Conservation (phyloP, 2,329 filamentous ascomycete species). For the Aureobasidium sp. region DNA sequence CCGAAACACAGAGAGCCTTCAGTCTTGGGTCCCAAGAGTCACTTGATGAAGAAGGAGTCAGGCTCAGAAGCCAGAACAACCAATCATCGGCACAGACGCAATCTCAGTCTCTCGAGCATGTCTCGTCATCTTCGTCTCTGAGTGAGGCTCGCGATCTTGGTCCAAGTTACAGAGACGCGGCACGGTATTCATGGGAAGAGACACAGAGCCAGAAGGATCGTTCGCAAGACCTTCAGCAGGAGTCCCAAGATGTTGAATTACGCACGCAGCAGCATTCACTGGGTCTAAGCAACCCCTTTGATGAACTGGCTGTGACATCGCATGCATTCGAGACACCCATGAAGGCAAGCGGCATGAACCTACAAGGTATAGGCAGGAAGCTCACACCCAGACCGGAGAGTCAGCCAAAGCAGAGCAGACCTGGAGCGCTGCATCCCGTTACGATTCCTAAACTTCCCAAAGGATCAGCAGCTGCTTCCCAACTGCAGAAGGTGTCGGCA, state of each 20-base stretch:
- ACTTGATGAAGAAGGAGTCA: not conserved
- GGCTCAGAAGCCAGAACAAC: not conserved
- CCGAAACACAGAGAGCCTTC: not conserved
- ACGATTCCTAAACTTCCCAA: not conserved
- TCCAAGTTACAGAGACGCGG: not conserved
- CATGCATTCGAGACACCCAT: not conserved
- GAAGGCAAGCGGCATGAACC: not conserved
- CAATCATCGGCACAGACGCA: not conserved
- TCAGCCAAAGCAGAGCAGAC: not conserved
- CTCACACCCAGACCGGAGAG: not conserved
- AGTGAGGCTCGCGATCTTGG: not conserved
- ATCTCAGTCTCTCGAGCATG: not conserved
- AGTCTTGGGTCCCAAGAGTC: conserved; percentile 2
- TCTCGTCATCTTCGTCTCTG: not conserved
- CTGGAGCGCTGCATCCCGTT: not conserved
- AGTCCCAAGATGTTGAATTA: not conserved
- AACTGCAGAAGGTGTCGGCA: not conserved
- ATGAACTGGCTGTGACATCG: not conserved
- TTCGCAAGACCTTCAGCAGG: not conserved
- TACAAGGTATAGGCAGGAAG: conserved; percentile 12
- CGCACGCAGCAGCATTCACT: not conserved
- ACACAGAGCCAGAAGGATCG: not conserved
- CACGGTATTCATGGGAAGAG: not conserved
- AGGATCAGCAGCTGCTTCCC: not conserved
- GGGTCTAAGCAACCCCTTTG: not conserved